These are phyloP conservation scores for Vaccinium corymbosum DNA, from an alignment of 148 eudicot species.

Conservation along the genomic window DNA sequence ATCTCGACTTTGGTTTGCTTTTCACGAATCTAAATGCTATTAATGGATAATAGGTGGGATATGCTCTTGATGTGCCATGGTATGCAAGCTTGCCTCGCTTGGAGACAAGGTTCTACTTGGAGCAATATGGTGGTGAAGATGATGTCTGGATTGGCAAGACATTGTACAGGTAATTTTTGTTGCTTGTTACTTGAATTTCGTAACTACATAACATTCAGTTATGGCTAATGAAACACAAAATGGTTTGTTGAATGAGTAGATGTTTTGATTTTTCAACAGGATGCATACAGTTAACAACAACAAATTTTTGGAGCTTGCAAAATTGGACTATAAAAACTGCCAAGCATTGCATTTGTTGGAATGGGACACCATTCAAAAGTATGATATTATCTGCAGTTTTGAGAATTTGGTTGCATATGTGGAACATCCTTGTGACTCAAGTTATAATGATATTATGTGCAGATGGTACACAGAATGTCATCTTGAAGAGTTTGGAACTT, in stretches of 20 bases:
- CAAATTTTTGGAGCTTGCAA: slow-evolving; percentile 73
- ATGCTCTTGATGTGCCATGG: slow-evolving; percentile 76
- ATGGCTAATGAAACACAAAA: too few relatives aligned
- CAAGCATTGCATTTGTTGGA: slow-evolving; percentile 63
- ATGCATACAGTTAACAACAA: slow-evolving; percentile 72
- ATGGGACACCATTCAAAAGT: slow-evolving; percentile 63
- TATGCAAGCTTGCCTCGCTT: slow-evolving; percentile 72
- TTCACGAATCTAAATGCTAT: too few relatives aligned
- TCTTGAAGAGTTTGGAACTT: background rate
- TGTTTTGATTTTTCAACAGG: slow-evolving; percentile 25
- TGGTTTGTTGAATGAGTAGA: too few relatives aligned
- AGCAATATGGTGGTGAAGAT: slow-evolving; percentile 78
- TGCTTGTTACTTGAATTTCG: too few relatives aligned
- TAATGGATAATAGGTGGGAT: slow-evolving; percentile 42
- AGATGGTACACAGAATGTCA: background rate
- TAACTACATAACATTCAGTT: too few relatives aligned
- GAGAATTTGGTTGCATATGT: background rate
- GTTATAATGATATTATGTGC: background rate
- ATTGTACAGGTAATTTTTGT: slow-evolving; percentile 55
- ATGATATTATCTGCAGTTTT: background rate
- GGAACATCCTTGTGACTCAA: too few relatives aligned
- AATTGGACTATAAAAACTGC: slow-evolving; percentile 65
- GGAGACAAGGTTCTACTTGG: slow-evolving; percentile 66
- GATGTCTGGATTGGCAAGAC: slow-evolving; percentile 92
- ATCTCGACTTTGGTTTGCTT: too few relatives aligned